Evolutionary conservation across 2,329 filamentous ascomycete species (phyloP).

Genomic region (Fusarium agapanthi): DNA sequence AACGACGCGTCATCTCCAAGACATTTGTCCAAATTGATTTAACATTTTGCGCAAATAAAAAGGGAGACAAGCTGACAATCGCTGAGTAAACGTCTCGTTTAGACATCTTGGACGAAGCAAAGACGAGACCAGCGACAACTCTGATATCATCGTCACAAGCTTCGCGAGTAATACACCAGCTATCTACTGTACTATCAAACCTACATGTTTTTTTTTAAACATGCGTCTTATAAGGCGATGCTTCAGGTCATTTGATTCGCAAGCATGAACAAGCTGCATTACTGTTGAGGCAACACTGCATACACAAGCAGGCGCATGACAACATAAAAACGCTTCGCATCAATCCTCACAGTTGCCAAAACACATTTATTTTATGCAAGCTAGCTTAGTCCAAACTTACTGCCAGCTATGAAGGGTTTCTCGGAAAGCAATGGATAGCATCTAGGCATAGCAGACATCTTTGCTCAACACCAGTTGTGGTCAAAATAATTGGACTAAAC

Average conservation of each 20-base stretch:
- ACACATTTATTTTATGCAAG: no score
- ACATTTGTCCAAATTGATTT: fast-evolving
- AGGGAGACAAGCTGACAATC: background rate
- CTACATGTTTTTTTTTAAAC: background rate
- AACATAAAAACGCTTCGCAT: background rate
- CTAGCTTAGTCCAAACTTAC: background rate
- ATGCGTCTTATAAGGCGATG: fast-evolving
- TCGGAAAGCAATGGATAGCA: background rate
- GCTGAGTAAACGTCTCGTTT: background rate
- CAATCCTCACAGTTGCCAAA: fast-evolving
- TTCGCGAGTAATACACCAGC: fast-evolving
- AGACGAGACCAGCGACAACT: background rate
- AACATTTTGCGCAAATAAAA: background rate
- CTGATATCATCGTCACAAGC: background rate
- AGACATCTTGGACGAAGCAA: background rate
- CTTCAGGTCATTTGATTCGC: background rate
- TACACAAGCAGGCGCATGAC: background rate
- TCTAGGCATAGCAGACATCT: background rate
- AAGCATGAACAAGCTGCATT: background rate
- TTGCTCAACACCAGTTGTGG: background rate
- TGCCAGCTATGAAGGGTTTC: fast-evolving
- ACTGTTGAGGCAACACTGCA: background rate
- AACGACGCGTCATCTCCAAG: background rate
- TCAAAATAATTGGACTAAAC: fast-evolving
- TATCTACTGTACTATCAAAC: fast-evolving